Evolutionary conservation across 2,329 filamentous ascomycete genomes (phyloP), one percentile per base, ranked within the genome.

Genomic region (Cytospora piceicola): DNA sequence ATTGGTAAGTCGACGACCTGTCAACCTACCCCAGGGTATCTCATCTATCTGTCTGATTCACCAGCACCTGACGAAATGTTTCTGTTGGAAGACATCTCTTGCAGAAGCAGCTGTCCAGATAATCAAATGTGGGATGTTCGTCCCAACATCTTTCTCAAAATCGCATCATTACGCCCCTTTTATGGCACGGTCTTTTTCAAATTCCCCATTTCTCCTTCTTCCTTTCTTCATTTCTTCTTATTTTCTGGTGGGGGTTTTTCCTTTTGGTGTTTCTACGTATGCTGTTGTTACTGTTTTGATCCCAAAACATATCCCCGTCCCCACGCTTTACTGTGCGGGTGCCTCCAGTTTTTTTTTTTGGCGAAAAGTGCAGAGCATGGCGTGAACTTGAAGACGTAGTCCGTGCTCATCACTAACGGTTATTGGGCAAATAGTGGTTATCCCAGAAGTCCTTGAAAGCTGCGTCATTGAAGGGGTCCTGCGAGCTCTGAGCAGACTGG

Each of bases 401-500:
- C 27, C 34, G 11, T 32, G 39, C 2, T 51, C 36, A 24, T 12
- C 17, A 17, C 39, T 63, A 39, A 6, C n/a, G 1, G 51, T 63
- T 63, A 17, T 46, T 54, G 29, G 17, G 22, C 61, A 57, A 49
- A 42, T 36, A 63, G 1, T 63, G 53, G 36, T 20, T 57, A 12
- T 52, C 49, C 22, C 51, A 63, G 39, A 39, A 63, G 30, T 52
- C 39, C 42, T 39, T 63, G 42, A 63, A 63, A 1, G 17, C 30
- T 0, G 29, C 27, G 7, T 63, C 53, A 6, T 52, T 27, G 30
- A 63, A 57, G 8, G 32, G n/a, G 6, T 32, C n/a, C 3, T 32
- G 17, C 12, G 46, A 24, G 46, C 2, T 8, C 46, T 49, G 46
- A 29, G 58, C 22, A 14, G 30, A 52, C 15, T 60, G 32, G 7